Evolutionary conservation across 768 basidiomycete species (phyloP).

Genomic region (Boletus rufocinnamomeus): DNA sequence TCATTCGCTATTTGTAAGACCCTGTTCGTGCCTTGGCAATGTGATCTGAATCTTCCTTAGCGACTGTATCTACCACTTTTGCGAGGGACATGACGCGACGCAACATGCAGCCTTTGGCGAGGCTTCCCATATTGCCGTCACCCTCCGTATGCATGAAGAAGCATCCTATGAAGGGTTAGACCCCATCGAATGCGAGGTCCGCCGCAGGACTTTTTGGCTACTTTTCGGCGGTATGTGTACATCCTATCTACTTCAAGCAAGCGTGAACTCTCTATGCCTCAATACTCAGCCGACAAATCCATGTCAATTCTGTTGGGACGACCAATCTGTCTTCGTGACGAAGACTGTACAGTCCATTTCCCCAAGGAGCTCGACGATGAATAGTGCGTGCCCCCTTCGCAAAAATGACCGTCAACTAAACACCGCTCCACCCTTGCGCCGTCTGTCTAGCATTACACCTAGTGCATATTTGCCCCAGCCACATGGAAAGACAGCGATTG

Average conservation of each 20-base stretch:
- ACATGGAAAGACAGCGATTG: conserved; percentile 79
- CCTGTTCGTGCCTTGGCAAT: neutral
- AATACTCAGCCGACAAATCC: conserved; percentile 75
- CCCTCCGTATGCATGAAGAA: conserved; percentile 85
- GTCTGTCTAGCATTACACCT: conserved; percentile 67
- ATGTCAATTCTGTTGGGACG: conserved; percentile 84
- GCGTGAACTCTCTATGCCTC: neutral
- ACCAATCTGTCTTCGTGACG: conserved; percentile 84
- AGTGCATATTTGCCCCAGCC: conserved; percentile 84
- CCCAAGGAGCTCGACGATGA: conserved; percentile 88
- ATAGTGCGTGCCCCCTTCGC: conserved; percentile 58
- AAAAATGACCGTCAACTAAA: conserved; percentile 29
- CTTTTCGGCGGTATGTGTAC: conserved; percentile 73
- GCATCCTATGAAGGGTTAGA: conserved; percentile 78
- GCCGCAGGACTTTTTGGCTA: conserved; percentile 87
- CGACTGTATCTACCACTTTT: conserved; percentile 85
- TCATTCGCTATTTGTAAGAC: conserved; percentile 86
- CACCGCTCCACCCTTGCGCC: conserved; percentile 20
- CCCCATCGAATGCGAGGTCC: conserved; percentile 84
- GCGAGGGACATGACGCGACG: conserved; percentile 84
- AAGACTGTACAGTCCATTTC: conserved; percentile 88
- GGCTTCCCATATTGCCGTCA: conserved; percentile 80
- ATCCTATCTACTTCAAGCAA: conserved; percentile 2
- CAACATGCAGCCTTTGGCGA: conserved; percentile 88
- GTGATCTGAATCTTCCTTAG: conserved; percentile 38